Evolutionary conservation across 768 basidiomycete genomes (phyloP).

Genomic region (Tricholoma terreum): DNA sequence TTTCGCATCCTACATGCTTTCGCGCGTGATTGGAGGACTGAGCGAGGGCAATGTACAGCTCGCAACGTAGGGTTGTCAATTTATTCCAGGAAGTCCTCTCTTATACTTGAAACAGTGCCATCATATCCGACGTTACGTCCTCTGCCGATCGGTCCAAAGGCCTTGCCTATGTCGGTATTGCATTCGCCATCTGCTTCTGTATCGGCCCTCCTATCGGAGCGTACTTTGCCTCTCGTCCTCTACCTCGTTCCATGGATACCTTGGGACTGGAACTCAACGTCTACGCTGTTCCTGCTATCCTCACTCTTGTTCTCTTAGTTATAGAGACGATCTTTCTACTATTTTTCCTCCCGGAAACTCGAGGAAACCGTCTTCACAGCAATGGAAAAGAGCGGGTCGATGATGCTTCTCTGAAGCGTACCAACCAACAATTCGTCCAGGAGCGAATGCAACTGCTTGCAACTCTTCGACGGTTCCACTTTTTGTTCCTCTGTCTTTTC

Average conservation of each 20-base stretch:
- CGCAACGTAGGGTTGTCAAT: conserved; percentile 66
- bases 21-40: conserved; percentile 87
- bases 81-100: neutral
- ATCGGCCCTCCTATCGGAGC: conserved; percentile 94
- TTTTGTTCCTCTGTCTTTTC: conserved; percentile 85
- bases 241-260: conserved; percentile 55
- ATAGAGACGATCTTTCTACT: conserved; percentile 79
- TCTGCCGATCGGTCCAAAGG: conserved; percentile 78
- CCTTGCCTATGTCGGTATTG: conserved; percentile 91
- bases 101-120: conserved; percentile 56
- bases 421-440: conserved; percentile 32
- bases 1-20: conserved; percentile 87
- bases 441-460: conserved; percentile 57
- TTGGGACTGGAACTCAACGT: conserved; percentile 74
- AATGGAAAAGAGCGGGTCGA: conserved; percentile 18
- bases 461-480: conserved; percentile 67
- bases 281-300: conserved; percentile 85
- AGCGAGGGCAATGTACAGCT: conserved; percentile 98
- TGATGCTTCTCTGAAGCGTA: conserved; percentile 23
- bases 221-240: conserved; percentile 87
- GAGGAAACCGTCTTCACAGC: conserved; percentile 38
- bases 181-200: conserved; percentile 93
- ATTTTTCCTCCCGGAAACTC: conserved; percentile 82
- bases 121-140: conserved; percentile 87
- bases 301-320: conserved; percentile 75